These are phyloP conservation scores for Penicillium glabrum DNA, from an alignment of 2,329 filamentous ascomycete genomes.

Conservation along the genomic window DNA sequence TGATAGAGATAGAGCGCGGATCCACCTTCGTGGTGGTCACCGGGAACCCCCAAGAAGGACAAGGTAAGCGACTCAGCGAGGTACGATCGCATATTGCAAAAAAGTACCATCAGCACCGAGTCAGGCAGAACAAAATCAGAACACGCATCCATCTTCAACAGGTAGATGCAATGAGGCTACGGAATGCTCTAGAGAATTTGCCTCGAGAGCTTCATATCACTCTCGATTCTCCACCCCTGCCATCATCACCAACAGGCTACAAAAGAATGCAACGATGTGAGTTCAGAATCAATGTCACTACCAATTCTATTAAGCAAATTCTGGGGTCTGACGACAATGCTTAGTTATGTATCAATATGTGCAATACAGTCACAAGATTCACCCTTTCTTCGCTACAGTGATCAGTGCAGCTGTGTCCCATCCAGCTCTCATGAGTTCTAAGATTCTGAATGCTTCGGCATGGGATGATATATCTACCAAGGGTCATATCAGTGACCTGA, in stretches of 20 bases:
- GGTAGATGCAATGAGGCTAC: not conserved
- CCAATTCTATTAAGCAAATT: not conserved
- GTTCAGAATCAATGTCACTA: not conserved
- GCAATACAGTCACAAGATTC: slow-evolving; percentile 9
- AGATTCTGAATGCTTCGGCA: slow-evolving; percentile 21
- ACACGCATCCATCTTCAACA: not conserved
- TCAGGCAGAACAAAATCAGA: not conserved
- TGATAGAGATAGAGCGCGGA: not conserved
- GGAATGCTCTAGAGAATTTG: not conserved
- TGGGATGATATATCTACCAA: slow-evolving; percentile 19
- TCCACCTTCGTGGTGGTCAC: too few relatives aligned
- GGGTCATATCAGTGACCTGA: slow-evolving; percentile 13
- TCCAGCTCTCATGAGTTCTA: slow-evolving; percentile 19
- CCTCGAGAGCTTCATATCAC: not conserved
- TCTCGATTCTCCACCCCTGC: slow-evolving; percentile 6
- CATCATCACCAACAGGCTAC: slow-evolving; percentile 10
- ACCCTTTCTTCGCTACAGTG: slow-evolving; percentile 18
- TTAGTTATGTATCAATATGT: slow-evolving; percentile 20
- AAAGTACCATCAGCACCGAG: slow-evolving; percentile 3
- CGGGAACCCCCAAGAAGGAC: not conserved
- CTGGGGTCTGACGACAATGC: not conserved
- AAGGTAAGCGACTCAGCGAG: slow-evolving; percentile 16
- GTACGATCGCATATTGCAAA: slow-evolving; percentile 18
- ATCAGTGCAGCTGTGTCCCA: slow-evolving; percentile 9
- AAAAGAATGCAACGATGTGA: slow-evolving; percentile 16